Evolutionary conservation across 2,329 filamentous ascomycete genomes (phyloP).

Genomic region (Alternaria gaisen): DNA sequence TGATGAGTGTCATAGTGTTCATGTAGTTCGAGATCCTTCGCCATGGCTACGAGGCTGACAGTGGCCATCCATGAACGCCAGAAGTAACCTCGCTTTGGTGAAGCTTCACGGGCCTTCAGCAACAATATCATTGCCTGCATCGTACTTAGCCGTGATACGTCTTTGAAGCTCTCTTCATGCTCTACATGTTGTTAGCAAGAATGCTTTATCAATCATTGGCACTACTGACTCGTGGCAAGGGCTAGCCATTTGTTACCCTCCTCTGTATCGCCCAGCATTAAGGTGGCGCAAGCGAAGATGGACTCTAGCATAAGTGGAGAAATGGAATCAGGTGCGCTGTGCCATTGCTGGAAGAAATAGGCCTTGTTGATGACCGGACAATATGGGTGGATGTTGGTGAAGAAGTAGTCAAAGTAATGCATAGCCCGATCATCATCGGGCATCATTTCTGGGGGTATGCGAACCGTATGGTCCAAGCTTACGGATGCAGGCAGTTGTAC

Average conservation of each 20-base stretch:
- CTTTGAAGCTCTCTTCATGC: constrained; percentile 93
- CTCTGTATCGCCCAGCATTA: constrained; percentile 81
- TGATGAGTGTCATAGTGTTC: constrained; percentile 85
- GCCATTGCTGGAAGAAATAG: constrained; percentile 90
- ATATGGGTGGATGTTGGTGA: constrained; percentile 89
- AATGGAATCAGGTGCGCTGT: constrained; percentile 79
- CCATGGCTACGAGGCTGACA: constrained; percentile 92
- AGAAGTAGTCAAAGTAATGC: constrained; percentile 90
- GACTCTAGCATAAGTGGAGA: constrained; percentile 90
- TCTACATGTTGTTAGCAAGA: constrained; percentile 59
- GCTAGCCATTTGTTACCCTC: constrained; percentile 94
- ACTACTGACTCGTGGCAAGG: constrained; percentile 78
- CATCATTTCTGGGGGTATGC: constrained; percentile 93
- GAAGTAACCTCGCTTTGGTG: constrained; percentile 92
- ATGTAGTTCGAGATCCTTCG: constrained; percentile 86
- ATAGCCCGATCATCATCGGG: constrained; percentile 82
- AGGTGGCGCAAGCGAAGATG: constrained; percentile 87
- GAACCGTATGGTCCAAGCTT: constrained; percentile 77
- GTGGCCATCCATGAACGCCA: constrained; percentile 97
- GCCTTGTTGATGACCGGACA: constrained; percentile 86
- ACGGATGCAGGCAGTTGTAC: constrained; percentile 73
- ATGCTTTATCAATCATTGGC: neutral
- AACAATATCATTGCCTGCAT: constrained; percentile 89
- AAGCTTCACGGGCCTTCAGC: constrained; percentile 89
- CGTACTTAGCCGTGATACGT: constrained; percentile 87